Conservation (phyloP, 495 filamentous ascomycete species). For the Paragyromitra xinjiangensis region DNA sequence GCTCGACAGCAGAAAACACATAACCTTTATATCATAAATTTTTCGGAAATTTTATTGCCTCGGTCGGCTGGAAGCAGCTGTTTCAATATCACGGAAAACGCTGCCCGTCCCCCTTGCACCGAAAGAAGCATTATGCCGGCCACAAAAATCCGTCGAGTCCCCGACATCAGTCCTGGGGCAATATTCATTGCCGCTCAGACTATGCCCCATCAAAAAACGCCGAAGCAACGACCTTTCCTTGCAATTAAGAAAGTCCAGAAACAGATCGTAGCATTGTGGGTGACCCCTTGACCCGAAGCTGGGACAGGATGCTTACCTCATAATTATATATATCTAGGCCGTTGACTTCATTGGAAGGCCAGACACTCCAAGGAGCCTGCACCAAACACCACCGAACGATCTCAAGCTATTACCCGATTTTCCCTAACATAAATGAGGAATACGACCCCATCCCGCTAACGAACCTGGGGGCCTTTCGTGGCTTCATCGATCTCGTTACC, state of each 20-base stretch:
- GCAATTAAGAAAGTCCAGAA: slow-evolving; percentile 10
- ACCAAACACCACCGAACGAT: not conserved
- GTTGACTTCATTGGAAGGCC: slow-evolving; percentile 5
- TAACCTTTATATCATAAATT: not conserved
- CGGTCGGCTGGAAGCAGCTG: not conserved
- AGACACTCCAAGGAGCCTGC: slow-evolving; percentile 21
- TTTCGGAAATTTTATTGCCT: not conserved
- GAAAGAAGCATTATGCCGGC: not conserved
- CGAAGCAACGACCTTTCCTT: slow-evolving; percentile 20
- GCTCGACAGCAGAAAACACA: not conserved
- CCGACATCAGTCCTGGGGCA: slow-evolving; percentile 10
- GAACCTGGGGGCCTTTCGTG: not conserved
- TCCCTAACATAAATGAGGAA: not conserved
- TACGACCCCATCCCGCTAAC: slow-evolving; percentile 8
- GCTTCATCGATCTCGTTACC: slow-evolving; percentile 39
- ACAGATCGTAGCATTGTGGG: slow-evolving; percentile 34
- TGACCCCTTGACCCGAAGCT: not conserved
- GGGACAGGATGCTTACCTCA: not conserved
- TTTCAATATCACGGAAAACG: not conserved
- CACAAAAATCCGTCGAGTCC: not conserved
- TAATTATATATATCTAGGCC: slow-evolving; percentile 17
- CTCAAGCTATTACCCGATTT: slow-evolving; percentile 27
- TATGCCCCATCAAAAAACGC: slow-evolving; percentile 1
- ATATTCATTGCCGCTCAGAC: not conserved
- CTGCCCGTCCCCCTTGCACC: not conserved